phyloP scores from a whole-genome alignment of 768 basidiomycete species.

The Xerocomellus dryophilus region DNA sequence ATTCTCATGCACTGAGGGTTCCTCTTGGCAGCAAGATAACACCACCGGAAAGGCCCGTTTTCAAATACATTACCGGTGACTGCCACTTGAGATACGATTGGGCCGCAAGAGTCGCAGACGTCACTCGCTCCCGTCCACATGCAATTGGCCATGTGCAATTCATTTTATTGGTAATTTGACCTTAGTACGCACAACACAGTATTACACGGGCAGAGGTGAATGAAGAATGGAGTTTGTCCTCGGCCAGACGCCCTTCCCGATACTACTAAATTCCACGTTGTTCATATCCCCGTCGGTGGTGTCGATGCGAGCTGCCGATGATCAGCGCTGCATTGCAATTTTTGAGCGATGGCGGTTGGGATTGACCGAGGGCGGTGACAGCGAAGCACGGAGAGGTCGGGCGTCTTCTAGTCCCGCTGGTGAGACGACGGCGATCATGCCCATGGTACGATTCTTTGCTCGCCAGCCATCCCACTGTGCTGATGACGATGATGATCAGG shows the following conservation, averaged over 20 bases:
- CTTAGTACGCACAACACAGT: neutral
- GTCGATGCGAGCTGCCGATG: slow-evolving; percentile 1
- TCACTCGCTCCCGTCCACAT: slow-evolving; percentile 22
- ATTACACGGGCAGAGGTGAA: neutral
- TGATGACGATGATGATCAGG: slow-evolving; percentile 1
- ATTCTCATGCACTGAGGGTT: slow-evolving; percentile 5
- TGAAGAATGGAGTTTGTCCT: slow-evolving; percentile 9
- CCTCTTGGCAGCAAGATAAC: slow-evolving; percentile 21
- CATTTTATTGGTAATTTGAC: slow-evolving; percentile 12
- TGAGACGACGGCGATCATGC: slow-evolving; percentile 15
- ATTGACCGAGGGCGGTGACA: slow-evolving; percentile 4
- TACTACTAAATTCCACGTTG: slow-evolving; percentile 6
- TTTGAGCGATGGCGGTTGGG: neutral
- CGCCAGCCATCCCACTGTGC: neutral
- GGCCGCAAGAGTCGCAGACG: slow-evolving; percentile 10
- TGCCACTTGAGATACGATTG: slow-evolving; percentile 4
- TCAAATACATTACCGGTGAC: slow-evolving; percentile 13
- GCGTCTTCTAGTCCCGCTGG: neutral
- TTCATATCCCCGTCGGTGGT: slow-evolving; percentile 11
- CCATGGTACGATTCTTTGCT: neutral
- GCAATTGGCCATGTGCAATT: slow-evolving; percentile 21
- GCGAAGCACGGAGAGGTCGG: slow-evolving; percentile 11
- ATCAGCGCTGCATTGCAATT: slow-evolving; percentile 1
- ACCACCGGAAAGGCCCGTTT: slow-evolving; percentile 18
- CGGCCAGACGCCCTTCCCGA: slow-evolving; percentile 15